Evolutionary conservation across 805 yeast species (phyloP).

Genomic region (Diddensiella caesifluorescens): DNA sequence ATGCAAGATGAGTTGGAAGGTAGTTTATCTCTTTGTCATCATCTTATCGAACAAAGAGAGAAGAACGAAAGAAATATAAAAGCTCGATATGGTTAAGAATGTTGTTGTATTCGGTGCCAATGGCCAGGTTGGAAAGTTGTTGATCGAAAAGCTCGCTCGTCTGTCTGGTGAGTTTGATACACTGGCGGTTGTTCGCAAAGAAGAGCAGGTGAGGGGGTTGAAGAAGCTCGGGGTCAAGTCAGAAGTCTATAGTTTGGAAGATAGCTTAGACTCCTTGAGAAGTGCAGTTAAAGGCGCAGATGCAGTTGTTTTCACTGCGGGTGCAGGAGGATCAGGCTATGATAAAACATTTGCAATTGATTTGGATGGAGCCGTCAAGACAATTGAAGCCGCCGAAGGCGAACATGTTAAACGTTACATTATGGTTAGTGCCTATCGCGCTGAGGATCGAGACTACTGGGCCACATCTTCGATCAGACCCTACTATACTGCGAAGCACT

Average conservation of each 20-base stretch:
- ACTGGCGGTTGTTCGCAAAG: constrained; percentile 42
- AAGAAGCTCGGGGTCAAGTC: constrained; percentile 34
- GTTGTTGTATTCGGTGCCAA: constrained; percentile 55
- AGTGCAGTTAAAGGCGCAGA: constrained; percentile 42
- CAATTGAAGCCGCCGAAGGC: constrained; percentile 47
- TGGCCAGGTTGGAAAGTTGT: constrained; percentile 51
- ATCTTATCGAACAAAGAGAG: neutral
- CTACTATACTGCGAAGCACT: constrained; percentile 57
- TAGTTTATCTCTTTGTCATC: neutral
- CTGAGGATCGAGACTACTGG: constrained; percentile 47
- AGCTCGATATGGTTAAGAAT: constrained; percentile 23
- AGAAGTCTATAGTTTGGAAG: constrained; percentile 37
- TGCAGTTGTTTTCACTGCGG: constrained; percentile 57
- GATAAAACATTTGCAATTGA: constrained; percentile 48
- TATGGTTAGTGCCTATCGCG: constrained; percentile 51
- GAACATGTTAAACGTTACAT: constrained; percentile 43
- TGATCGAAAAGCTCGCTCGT: constrained; percentile 36
- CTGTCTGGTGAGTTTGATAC: constrained; percentile 35
- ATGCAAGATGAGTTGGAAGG: neutral
- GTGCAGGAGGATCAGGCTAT: constrained; percentile 53
- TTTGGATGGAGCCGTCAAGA: constrained; percentile 55
- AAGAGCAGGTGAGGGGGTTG: constrained; percentile 42
- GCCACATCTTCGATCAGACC: constrained; percentile 37
- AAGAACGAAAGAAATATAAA: no score
- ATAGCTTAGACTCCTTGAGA: constrained; percentile 34